Conservation (phyloP, 257 asterid species). For the Coffea eugenioides region DNA sequence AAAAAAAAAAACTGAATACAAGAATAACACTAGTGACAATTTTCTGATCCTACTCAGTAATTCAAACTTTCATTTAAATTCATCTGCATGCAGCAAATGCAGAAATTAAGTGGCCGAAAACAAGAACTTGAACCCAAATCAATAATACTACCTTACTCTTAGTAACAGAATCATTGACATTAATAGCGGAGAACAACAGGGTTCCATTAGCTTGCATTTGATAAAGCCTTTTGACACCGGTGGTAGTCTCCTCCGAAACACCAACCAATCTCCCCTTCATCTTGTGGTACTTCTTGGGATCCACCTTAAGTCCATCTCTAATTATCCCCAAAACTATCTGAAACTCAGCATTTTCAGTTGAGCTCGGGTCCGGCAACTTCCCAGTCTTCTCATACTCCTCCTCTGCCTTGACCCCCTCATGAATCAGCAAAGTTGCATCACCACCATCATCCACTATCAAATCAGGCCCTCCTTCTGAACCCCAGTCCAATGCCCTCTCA, state of each 20-base stretch:
- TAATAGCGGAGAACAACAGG: slow-evolving; percentile 80
- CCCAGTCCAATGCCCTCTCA: slow-evolving; percentile 88
- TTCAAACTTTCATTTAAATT: too few relatives aligned
- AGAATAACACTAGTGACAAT: too few relatives aligned
- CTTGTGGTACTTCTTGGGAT: slow-evolving; percentile 60
- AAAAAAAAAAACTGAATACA: too few relatives aligned
- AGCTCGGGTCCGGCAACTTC: slow-evolving; percentile 59
- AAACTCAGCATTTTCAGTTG: slow-evolving; percentile 79
- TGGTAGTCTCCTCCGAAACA: slow-evolving; percentile 91
- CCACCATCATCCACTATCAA: slow-evolving; percentile 90
- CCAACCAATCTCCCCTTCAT: slow-evolving; percentile 89
- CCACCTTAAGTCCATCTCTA: slow-evolving; percentile 60
- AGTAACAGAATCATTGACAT: slow-evolving; percentile 82
- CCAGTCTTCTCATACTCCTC: slow-evolving; percentile 62
- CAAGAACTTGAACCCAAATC: neutral
- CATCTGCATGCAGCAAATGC: too few relatives aligned
- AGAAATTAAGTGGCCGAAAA: too few relatives aligned
- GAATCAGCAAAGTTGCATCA: slow-evolving; percentile 74
- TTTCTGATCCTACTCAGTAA: too few relatives aligned
- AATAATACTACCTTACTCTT: slow-evolving; percentile 74
- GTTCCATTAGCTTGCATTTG: slow-evolving; percentile 85
- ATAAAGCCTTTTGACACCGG: slow-evolving; percentile 88
- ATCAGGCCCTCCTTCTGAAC: slow-evolving; percentile 80
- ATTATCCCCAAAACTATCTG: slow-evolving; percentile 71
- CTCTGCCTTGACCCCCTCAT: slow-evolving; percentile 90